Evolutionary conservation across 2,329 filamentous ascomycete genomes (phyloP).

Genomic region (Phaeosphaeria sp.): DNA sequence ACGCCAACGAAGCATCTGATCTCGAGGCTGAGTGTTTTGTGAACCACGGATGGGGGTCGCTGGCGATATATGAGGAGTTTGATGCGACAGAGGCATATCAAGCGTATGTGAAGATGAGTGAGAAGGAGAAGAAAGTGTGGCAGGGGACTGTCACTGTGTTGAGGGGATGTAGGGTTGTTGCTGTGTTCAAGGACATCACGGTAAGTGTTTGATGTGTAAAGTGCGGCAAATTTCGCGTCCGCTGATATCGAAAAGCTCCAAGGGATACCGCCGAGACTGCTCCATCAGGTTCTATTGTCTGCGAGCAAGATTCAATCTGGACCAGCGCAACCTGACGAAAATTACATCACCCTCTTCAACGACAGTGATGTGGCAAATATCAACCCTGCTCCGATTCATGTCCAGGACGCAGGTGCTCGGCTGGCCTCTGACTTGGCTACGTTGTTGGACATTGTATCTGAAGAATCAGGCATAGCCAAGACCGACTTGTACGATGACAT

Average conservation of each 20-base stretch:
- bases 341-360: too few species aligned
- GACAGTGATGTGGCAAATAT: too few species aligned
- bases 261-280: too few species aligned
- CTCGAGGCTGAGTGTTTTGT: slow-evolving; percentile 17
- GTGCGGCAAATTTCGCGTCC: too few species aligned
- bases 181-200: slow-evolving; percentile 1
- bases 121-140: slow-evolving; percentile 6
- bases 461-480: not conserved
- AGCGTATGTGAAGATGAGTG: slow-evolving; percentile 14
- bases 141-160: slow-evolving; percentile 16
- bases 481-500: not conserved
- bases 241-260: too few species aligned
- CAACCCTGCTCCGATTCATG: too few species aligned
- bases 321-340: too few species aligned
- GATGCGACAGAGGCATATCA: slow-evolving; percentile 12
- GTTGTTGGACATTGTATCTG: not conserved
- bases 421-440: too few species aligned
- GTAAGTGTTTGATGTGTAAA: too few species aligned
- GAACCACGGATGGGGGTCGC: slow-evolving; percentile 26
- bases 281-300: too few species aligned
- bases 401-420: too few species aligned
- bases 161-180: slow-evolving; percentile 14
- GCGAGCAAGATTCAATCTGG: too few species aligned
- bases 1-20: slow-evolving; percentile 17
- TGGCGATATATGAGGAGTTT: slow-evolving; percentile 14